Evolutionary conservation across 495 filamentous ascomycete species (phyloP).

Genomic region (Cryomyces antarcticus): DNA sequence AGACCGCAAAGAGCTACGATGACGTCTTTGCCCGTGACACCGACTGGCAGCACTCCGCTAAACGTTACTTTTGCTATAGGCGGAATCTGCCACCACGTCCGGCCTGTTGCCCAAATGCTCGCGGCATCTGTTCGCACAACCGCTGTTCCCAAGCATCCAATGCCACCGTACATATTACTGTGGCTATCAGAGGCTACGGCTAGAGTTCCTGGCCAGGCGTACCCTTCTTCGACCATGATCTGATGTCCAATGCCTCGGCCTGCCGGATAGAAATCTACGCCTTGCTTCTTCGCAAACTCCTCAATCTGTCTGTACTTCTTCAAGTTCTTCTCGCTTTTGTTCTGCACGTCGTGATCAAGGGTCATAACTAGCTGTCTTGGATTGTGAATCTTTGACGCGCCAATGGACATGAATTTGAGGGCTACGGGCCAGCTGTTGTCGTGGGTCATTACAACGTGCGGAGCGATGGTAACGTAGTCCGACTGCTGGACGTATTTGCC

Average conservation of each 20-base stretch:
- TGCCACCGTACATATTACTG: constrained; percentile 78
- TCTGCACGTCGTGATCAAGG: constrained; percentile 87
- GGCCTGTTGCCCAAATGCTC: constrained; percentile 66
- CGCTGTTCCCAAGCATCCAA: constrained; percentile 58
- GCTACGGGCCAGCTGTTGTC: constrained; percentile 84
- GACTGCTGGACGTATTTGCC: constrained; percentile 33
- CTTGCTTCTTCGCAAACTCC: constrained; percentile 63
- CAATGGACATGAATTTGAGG: constrained; percentile 72
- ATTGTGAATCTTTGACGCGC: constrained; percentile 55
- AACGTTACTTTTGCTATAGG: constrained; percentile 66
- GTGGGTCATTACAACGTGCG: constrained; percentile 71
- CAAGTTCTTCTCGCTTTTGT: constrained; percentile 62
- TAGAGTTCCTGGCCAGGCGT: constrained; percentile 64
- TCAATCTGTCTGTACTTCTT: constrained; percentile 76
- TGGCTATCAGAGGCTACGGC: constrained; percentile 70
- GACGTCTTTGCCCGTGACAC: constrained; percentile 88
- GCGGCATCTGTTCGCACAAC: constrained; percentile 78
- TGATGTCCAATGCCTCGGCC: constrained; percentile 77
- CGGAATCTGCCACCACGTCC: constrained; percentile 81
- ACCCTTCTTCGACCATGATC: constrained; percentile 74
- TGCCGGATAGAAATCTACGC: constrained; percentile 67
- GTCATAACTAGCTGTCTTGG: constrained; percentile 69
- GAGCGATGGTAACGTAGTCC: constrained; percentile 40
- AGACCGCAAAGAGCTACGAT: constrained; percentile 78
- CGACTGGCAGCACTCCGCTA: constrained; percentile 49